phyloP scores from a whole-genome alignment of 495 filamentous ascomycete genomes.

The Trichoderma virens region DNA sequence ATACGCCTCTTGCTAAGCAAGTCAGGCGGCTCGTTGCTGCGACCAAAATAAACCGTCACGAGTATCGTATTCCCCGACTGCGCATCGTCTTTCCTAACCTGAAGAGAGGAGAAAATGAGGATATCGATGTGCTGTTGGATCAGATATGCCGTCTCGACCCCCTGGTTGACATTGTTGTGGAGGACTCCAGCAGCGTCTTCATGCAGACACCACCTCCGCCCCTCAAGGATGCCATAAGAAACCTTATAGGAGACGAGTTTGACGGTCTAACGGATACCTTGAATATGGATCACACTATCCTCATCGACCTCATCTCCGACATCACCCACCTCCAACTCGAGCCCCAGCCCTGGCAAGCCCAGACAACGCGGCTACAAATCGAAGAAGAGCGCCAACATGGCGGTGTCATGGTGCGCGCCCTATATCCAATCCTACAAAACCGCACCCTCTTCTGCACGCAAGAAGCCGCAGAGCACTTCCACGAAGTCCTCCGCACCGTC shows the following conservation, averaged over 20 bases:
- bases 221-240: conserved; percentile 26
- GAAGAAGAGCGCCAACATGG: conserved; percentile 50
- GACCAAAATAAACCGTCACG: conserved; percentile 43
- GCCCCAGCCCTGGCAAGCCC: conserved; percentile 41
- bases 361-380: conserved; percentile 55
- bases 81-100: conserved; percentile 56
- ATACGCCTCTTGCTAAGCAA: conserved; percentile 51
- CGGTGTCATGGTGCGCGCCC: conserved; percentile 48
- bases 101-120: conserved; percentile 34
- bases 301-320: conserved; percentile 65
- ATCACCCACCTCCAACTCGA: conserved; percentile 51
- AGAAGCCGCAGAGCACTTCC: conserved; percentile 56
- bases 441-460: conserved; percentile 52
- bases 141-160: conserved; percentile 51
- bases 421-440: conserved; percentile 54
- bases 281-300: conserved; percentile 69
- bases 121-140: conserved; percentile 51
- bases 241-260: conserved; percentile 48
- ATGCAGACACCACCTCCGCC: conserved; percentile 16
- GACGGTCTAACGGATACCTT: conserved; percentile 48
- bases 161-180: conserved; percentile 32
- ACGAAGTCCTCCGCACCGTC: conserved; percentile 58
- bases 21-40: conserved; percentile 43
- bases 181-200: conserved; percentile 5
- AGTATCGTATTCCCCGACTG: conserved; percentile 51